Conservation (phyloP, 495 filamentous ascomycete genomes). For the Xylaria curta region DNA sequence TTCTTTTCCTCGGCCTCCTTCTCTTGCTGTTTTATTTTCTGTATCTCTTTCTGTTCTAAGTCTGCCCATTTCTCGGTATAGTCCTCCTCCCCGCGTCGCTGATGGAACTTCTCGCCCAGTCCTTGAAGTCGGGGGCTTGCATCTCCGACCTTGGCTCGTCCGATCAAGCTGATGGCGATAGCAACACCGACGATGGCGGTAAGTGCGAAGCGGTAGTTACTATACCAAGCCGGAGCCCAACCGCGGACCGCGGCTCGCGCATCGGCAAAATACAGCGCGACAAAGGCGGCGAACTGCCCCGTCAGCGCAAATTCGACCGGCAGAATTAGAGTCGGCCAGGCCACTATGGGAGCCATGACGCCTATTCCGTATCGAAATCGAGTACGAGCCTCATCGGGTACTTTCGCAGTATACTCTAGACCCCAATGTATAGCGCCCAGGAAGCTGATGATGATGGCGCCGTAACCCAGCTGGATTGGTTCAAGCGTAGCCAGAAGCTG, state of each 20-base stretch:
- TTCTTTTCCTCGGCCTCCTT: conserved; percentile 44
- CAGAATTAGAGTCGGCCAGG: conserved; percentile 92
- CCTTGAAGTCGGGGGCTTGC: conserved; percentile 47
- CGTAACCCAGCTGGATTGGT: conserved; percentile 91
- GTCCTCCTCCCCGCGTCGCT: conserved; percentile 43
- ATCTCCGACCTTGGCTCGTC: conserved; percentile 81
- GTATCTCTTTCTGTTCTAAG: conserved; percentile 61
- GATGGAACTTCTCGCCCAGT: conserved; percentile 67
- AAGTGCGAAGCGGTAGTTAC: conserved; percentile 91
- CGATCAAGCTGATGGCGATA: conserved; percentile 86
- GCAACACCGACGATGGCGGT: conserved; percentile 90
- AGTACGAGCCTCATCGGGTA: conserved; percentile 40
- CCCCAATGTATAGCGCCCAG: conserved; percentile 95
- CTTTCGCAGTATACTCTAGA: conserved; percentile 69
- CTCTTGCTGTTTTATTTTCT: conserved; percentile 48
- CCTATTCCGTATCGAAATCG: conserved; percentile 79
- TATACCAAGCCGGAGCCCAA: conserved; percentile 93
- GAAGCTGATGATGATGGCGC: conserved; percentile 94
- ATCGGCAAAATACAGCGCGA: conserved; percentile 88
- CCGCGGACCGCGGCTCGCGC: conserved; percentile 74
- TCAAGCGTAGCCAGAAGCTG: conserved; percentile 80
- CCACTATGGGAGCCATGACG: conserved; percentile 79
- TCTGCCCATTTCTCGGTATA: conserved; percentile 70
- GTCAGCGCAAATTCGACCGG: conserved; percentile 89
- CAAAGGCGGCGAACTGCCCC: conserved; percentile 88